Base-by-base conservation (phyloP, 2,329 filamentous ascomycete species). In the Phyllosticta citriasiana region DNA sequence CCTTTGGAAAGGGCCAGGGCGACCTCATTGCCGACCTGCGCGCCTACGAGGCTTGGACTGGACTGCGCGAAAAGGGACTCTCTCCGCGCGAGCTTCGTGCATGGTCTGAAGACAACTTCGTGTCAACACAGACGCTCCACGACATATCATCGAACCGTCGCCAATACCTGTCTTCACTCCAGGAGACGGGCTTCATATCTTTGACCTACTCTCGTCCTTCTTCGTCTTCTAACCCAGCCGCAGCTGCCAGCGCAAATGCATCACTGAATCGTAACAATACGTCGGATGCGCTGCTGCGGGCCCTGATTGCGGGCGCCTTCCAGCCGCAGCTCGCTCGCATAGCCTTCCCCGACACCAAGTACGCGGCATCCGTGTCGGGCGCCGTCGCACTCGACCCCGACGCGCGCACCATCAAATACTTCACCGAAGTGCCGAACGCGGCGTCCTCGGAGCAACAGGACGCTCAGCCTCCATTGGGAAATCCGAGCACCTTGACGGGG, bases 281-380 rank as follows among this genome's bases (percentile, higher is more conserved):
- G 55, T 78, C 78, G 63, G 74, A 75, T 24, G 71, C 75, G 0
- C 74, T 81, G 2, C 64, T 81, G 4, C 78, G 79, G 27, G 77
- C 78, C 4, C 70, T 81, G 16, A 73, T 79, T 8, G 80, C 80
- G 1, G 79, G 76, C 14, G 74, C 79, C 2, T 80, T 82, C 73
- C 78, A 78, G 51, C 94, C 94, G 0, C 93, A 97, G 74, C 85
- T 97, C 65, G 91, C 91, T 14, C 85, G 92, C 59, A 96, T 99
- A 70, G 88, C 91, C 65, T 90, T 97, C 67, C 94, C 94, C 0
- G 91, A 96, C 76, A 96, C 96, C 78, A 97, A 97, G 74, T 99
- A 95, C 73, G 89, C 89, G 12, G 85, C 87, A 40, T 91, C 89
- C 2, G 84, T 95, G 65, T 89, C 90, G 0, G 94, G 94, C 7